phyloP scores from a whole-genome alignment of 331 rosid species.

The Phaseolus coccineus region DNA sequence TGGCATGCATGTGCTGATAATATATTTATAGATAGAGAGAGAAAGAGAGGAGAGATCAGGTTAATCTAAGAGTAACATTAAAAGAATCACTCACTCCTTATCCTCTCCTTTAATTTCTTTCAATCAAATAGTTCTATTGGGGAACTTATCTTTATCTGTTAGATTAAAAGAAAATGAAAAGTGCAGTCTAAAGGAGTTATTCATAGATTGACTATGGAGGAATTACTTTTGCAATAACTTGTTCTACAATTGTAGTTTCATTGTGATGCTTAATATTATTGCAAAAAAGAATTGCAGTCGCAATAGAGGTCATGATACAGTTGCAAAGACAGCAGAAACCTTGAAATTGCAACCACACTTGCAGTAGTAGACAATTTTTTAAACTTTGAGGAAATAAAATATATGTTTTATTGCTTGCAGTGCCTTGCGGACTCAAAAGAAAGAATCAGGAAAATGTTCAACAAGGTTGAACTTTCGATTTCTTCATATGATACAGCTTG shows the following conservation, averaged over 20 bases:
- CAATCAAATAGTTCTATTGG: background rate
- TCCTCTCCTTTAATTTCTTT: background rate
- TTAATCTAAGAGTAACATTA: background rate
- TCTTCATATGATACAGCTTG: conserved; percentile 93
- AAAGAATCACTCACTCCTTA: too few species aligned
- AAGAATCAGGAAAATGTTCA: conserved; percentile 64
- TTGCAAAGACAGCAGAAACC: background rate
- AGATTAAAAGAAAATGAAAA: too few species aligned
- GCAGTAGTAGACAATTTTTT: background rate
- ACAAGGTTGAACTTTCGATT: conserved; percentile 71
- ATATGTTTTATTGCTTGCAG: conserved; percentile 43
- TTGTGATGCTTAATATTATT: background rate
- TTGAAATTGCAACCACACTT: background rate
- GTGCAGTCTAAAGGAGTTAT: too few species aligned
- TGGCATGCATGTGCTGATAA: conserved; percentile 19
- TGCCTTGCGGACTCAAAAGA: conserved; percentile 63
- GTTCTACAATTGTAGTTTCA: background rate
- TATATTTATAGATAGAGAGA: background rate
- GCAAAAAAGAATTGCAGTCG: background rate
- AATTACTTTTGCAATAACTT: too few species aligned
- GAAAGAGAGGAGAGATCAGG: background rate
- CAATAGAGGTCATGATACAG: background rate
- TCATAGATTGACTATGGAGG: too few species aligned
- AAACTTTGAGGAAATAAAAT: conserved; percentile 1
- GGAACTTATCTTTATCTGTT: background rate